Evolutionary conservation across 2,329 filamentous ascomycete species (phyloP).

Genomic region (Talaromyces sp.): DNA sequence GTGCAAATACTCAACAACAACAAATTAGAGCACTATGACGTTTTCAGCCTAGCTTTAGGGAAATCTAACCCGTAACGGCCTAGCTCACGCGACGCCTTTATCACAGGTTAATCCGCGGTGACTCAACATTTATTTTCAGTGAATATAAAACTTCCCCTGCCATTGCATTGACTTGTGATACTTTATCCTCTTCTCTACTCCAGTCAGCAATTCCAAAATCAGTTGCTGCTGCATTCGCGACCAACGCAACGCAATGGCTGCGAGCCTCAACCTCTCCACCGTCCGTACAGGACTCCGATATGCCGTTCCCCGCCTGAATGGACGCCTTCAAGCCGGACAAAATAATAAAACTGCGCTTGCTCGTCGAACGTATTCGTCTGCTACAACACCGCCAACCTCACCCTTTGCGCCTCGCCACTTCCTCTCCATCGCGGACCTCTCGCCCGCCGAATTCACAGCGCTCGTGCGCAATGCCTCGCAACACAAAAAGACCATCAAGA

Average conservation of each 20-base stretch:
- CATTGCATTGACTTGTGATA: background rate
- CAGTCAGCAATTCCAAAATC: background rate
- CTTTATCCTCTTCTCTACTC: background rate
- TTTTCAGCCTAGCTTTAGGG: background rate
- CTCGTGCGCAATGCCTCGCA: conserved; percentile 76
- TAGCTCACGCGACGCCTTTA: background rate
- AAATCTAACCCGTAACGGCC: background rate
- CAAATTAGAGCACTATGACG: background rate
- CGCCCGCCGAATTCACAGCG: conserved; percentile 68
- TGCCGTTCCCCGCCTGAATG: conserved; percentile 14
- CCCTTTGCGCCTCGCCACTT: conserved; percentile 72
- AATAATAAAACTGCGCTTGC: conserved; percentile 19
- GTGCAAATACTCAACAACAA: background rate
- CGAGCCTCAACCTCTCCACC: conserved; percentile 9
- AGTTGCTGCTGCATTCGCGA: too few relatives aligned
- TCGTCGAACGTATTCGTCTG: conserved; percentile 27
- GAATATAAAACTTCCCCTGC: background rate
- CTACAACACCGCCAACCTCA: conserved; percentile 40
- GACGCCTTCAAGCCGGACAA: conserved; percentile 17
- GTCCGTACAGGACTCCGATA: conserved; percentile 9
- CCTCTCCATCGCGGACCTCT: conserved; percentile 83
- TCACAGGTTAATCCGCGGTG: background rate
- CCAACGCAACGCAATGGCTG: conserved; percentile 7
- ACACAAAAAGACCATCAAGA: conserved; percentile 73
- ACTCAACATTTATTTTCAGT: background rate